Conservation (phyloP, 2,329 filamentous ascomycete species). For the Macrophomina phaseolina region DNA sequence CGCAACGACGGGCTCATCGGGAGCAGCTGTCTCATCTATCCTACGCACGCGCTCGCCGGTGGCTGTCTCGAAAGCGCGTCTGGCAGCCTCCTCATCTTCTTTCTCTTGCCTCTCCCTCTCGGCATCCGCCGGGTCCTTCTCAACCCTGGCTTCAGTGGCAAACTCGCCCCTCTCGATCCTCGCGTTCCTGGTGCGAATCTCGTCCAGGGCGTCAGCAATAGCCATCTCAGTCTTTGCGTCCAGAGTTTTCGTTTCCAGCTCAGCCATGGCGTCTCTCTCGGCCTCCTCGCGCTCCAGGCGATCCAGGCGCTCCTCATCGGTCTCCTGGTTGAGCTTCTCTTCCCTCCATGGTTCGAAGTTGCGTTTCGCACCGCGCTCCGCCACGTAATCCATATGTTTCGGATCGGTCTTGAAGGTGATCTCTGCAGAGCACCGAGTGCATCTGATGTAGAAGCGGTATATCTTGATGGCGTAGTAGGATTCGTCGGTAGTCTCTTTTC, state of each 20-base stretch:
- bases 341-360: slow-evolving; percentile 93
- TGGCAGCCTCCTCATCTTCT: slow-evolving; percentile 84
- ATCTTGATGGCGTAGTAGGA: slow-evolving; percentile 89
- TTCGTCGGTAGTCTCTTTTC: slow-evolving; percentile 90
- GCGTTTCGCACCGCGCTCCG: slow-evolving; percentile 81
- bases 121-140: slow-evolving; percentile 57
- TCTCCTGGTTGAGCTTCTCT: slow-evolving; percentile 71
- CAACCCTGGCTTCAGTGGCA: slow-evolving; percentile 63
- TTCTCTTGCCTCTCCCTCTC: slow-evolving; percentile 71
- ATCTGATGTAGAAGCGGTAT: slow-evolving; percentile 83
- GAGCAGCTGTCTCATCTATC: slow-evolving; percentile 37
- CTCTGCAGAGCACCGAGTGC: slow-evolving; percentile 82
- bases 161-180: slow-evolving; percentile 77
- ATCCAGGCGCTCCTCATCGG: slow-evolving; percentile 85
- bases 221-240: slow-evolving; percentile 97
- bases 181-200: slow-evolving; percentile 91
- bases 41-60: slow-evolving; percentile 29
- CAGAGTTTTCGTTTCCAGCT: slow-evolving; percentile 89
- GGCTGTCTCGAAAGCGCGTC: slow-evolving; percentile 69
- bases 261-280: slow-evolving; percentile 91
- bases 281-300: slow-evolving; percentile 79
- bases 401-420: slow-evolving; percentile 96
- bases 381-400: slow-evolving; percentile 82
- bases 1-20: slow-evolving; percentile 38
- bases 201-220: slow-evolving; percentile 92